These are phyloP conservation scores for Globisporangium okanoganense DNA, from an alignment of 352 stramenopile genomes.

Conservation along the genomic window DNA sequence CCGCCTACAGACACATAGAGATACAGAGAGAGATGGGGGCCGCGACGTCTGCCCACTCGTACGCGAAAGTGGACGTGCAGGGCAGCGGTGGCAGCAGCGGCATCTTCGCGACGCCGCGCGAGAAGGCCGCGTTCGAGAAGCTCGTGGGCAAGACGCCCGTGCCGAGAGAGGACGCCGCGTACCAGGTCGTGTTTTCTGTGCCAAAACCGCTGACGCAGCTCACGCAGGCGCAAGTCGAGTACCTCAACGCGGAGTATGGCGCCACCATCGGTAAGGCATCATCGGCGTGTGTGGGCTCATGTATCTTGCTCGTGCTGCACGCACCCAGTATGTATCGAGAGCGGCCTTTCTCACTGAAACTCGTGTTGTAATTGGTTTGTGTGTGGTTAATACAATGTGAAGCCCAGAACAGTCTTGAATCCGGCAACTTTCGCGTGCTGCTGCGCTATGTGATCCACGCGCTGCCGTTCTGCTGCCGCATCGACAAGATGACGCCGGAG, in stretches of 20 bases:
- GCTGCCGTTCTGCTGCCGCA: slow-evolving; percentile 49
- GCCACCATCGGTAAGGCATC: slow-evolving; percentile 50
- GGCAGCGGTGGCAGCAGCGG: neutral
- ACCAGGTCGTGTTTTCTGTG: slow-evolving; percentile 39
- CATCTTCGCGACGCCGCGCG: slow-evolving; percentile 44
- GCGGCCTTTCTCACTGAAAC: neutral
- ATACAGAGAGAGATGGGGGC: slow-evolving; percentile 33
- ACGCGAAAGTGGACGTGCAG: slow-evolving; percentile 14
- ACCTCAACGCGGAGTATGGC: slow-evolving; percentile 59
- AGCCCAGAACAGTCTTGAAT: slow-evolving; percentile 67
- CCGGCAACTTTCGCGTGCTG: slow-evolving; percentile 76
- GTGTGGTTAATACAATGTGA: neutral
- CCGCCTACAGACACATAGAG: neutral
- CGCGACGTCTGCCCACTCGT: slow-evolving; percentile 29
- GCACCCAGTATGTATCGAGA: neutral
- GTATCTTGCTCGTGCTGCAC: no score
- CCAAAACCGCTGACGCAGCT: slow-evolving; percentile 44
- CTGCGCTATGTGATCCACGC: slow-evolving; percentile 51
- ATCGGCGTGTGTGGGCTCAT: neutral
- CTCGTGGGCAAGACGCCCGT: slow-evolving; percentile 53
- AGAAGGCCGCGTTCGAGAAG: slow-evolving; percentile 69
- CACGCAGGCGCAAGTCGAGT: slow-evolving; percentile 52
- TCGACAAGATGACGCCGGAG: slow-evolving; percentile 52
- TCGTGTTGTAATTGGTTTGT: neutral
- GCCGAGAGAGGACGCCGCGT: slow-evolving; percentile 48